phyloP scores from a whole-genome alignment of 495 filamentous ascomycete genomes.

The Penicillium fimorum region DNA sequence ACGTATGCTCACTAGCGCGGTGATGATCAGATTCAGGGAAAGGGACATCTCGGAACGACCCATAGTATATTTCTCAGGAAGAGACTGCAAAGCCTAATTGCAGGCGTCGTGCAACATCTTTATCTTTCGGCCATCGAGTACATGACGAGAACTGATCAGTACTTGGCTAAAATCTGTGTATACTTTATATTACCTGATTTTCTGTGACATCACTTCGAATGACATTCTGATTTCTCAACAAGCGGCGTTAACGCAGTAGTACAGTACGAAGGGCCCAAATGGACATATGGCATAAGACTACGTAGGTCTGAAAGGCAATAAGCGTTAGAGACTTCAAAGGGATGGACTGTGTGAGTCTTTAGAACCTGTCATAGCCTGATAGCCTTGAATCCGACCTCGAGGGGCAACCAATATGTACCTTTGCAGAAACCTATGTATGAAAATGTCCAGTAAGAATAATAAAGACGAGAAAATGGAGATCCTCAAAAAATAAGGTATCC shows the following conservation, averaged over 20 bases:
- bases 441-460: neutral
- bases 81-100: neutral
- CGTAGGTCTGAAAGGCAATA: no score
- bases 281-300: no score
- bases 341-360: neutral
- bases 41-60: neutral
- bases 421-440: neutral
- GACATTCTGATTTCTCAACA: no score
- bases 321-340: no score
- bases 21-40: neutral
- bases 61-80: neutral
- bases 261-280: no score
- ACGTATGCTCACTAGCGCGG: neutral
- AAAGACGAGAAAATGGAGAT: neutral
- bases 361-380: neutral
- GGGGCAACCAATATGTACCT: neutral
- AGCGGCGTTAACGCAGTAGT: no score
- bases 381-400: neutral
- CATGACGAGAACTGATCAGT: neutral
- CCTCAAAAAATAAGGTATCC: neutral
- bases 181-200: neutral
- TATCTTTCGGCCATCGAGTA: constrained; percentile 1
- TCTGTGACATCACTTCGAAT: no score
- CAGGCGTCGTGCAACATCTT: neutral
- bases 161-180: neutral